Evolutionary conservation across 768 basidiomycete genomes (phyloP).

Genomic region (Termitomyces sp.): DNA sequence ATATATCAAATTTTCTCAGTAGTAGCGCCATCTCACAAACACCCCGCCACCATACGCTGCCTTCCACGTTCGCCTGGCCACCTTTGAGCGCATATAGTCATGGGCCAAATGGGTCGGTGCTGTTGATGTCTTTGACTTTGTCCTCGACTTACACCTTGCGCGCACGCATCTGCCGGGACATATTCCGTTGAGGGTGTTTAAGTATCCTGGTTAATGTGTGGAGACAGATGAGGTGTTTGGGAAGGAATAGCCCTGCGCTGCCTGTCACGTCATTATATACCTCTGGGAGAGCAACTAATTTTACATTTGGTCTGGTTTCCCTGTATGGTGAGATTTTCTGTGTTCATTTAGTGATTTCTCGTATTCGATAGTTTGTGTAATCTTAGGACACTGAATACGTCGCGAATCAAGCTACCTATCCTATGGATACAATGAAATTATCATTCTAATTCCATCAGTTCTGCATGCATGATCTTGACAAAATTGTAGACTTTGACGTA

Average conservation of each 20-base stretch:
- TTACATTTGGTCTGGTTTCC: too few species aligned
- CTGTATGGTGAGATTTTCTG: not conserved
- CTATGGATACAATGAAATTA: too few species aligned
- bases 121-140: slow-evolving; percentile 8
- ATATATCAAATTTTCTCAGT: slow-evolving; percentile 4
- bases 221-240: slow-evolving; percentile 46
- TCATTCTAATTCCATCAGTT: too few species aligned
- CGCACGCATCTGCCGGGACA: slow-evolving; percentile 50
- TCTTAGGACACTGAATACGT: not conserved
- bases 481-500: too few species aligned
- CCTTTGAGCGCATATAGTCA: not conserved
- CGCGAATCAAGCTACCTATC: not conserved
- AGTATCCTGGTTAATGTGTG: slow-evolving; percentile 61
- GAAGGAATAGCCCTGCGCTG: slow-evolving; percentile 10
- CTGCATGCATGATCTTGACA: too few species aligned
- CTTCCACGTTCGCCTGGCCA: not conserved
- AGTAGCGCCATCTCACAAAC: not conserved
- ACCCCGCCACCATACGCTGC: not conserved
- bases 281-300: not conserved
- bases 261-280: not conserved
- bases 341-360: not conserved
- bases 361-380: not conserved
- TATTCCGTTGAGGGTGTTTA: slow-evolving; percentile 61
- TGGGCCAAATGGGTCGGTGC: not conserved
- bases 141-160: slow-evolving; percentile 46